Evolutionary conservation across 257 asterid genomes (phyloP).

Genomic region (Solanum virginianum): DNA sequence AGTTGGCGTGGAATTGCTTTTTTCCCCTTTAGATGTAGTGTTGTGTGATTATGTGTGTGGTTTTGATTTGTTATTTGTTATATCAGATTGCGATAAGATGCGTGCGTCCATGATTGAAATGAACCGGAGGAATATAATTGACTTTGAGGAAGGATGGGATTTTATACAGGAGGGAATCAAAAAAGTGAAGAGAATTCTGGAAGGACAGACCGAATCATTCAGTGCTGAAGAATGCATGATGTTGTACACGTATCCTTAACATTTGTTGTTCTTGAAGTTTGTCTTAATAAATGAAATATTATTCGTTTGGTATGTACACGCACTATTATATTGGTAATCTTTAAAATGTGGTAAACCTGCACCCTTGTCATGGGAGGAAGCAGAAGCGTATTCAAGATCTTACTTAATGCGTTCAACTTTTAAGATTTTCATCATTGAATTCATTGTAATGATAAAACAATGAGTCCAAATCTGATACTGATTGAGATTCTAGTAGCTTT

Average conservation of each 20-base stretch:
- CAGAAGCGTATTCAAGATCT: not conserved
- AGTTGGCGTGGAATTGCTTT: not conserved
- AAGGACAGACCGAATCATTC: slow-evolving; percentile 14
- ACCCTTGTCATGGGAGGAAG: not conserved
- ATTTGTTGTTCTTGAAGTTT: not conserved
- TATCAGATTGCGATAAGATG: not conserved
- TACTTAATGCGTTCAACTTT: not conserved
- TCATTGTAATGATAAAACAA: not conserved
- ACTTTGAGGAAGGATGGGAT: slow-evolving; percentile 30
- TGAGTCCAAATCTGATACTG: not conserved
- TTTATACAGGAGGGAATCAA: slow-evolving; percentile 21
- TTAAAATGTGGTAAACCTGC: not conserved
- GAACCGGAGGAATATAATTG: slow-evolving; percentile 3
- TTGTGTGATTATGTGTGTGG: not conserved
- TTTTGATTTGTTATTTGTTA: not conserved
- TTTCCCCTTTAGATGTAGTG: not conserved
- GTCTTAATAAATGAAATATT: not conserved
- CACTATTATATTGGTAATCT: not conserved
- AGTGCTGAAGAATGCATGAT: slow-evolving; percentile 25
- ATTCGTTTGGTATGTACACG: not conserved
- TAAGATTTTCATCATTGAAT: not conserved
- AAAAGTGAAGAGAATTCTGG: slow-evolving; percentile 27
- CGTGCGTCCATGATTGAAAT: not conserved
- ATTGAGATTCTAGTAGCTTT: not conserved
- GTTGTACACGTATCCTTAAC: slow-evolving; percentile 37